Percentiles rank a stretch among this genome's conserved stretches.
Conservation (phyloP, 2,329 filamentous ascomycete genomes). For the Monilinia polystroma region DNA sequence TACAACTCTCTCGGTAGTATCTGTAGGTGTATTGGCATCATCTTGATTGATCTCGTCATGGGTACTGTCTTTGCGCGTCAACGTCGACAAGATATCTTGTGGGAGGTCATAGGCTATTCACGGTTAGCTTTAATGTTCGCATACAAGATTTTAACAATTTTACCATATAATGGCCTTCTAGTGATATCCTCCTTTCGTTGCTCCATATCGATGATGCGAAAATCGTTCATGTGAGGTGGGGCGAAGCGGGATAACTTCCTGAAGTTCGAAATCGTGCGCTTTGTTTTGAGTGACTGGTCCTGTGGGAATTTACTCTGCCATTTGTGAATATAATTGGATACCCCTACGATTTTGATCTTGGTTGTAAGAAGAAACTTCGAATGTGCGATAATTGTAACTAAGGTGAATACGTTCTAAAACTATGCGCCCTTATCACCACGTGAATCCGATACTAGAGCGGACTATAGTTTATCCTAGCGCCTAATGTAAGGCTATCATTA, state of each 20-base stretch:
- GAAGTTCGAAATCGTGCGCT: background rate
- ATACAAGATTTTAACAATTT: background rate
- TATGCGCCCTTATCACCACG: constrained; percentile 4
- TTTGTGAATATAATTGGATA: background rate
- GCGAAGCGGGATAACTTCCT: background rate
- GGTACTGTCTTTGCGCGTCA: constrained; percentile 39
- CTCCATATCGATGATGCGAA: constrained; percentile 32
- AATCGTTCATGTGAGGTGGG: background rate
- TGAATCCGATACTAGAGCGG: background rate
- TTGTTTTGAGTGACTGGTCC: background rate
- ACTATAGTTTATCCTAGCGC: constrained; percentile 3
- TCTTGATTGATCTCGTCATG: constrained; percentile 32
- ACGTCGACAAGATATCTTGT: constrained; percentile 40
- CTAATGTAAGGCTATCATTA: background rate
- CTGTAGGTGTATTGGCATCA: constrained; percentile 29
- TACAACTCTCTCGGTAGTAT: constrained; percentile 42
- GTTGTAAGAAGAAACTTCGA: background rate
- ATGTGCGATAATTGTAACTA: background rate
- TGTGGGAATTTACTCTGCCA: accelerated
- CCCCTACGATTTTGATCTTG: background rate
- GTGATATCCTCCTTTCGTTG: constrained; percentile 43
- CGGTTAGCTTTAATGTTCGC: constrained; percentile 24
- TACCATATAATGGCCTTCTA: constrained; percentile 44
- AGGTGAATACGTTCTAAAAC: too few relatives aligned
- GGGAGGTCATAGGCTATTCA: constrained; percentile 40